Percentiles rank a stretch among this genome's conserved stretches.
Conservation (phyloP, 768 basidiomycete species). For the Naganishia vaughanmartiniae region DNA sequence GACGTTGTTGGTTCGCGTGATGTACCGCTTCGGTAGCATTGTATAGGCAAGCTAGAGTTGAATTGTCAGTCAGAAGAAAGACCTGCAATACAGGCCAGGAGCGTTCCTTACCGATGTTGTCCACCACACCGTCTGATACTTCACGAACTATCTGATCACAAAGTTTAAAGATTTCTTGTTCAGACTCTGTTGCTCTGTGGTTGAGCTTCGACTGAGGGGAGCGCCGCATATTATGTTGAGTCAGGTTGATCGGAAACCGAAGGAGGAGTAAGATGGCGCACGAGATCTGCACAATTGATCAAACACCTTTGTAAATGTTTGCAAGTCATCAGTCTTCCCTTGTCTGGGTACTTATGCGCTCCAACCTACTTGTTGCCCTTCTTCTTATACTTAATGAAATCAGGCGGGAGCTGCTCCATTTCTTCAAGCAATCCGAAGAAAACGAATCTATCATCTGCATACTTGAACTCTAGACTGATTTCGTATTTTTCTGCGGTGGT, state of each 20-base stretch:
- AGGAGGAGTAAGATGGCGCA: conserved; percentile 48
- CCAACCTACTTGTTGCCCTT: conserved; percentile 40
- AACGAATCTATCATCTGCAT: conserved; percentile 3
- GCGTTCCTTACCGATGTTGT: conserved; percentile 62
- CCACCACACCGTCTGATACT: conserved; percentile 66
- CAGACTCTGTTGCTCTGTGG: conserved; percentile 79
- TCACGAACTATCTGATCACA: conserved; percentile 82
- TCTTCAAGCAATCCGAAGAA: conserved; percentile 3
- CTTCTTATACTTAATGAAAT: conserved; percentile 25
- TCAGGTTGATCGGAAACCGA: not conserved
- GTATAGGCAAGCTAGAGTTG: conserved; percentile 59
- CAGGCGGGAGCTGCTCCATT: not conserved
- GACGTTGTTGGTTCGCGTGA: conserved; percentile 5
- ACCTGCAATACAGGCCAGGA: not conserved
- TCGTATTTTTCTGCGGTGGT: not conserved
- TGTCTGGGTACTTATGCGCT: not conserved
- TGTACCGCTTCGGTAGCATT: conserved; percentile 83
- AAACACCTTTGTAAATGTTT: conserved; percentile 56
- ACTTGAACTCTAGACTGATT: not conserved
- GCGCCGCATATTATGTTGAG: too few relatives aligned
- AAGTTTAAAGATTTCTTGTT: conserved; percentile 83
- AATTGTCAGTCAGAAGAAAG: not conserved
- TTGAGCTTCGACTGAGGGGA: conserved; percentile 74
- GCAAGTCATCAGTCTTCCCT: too few relatives aligned
- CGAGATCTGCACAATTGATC: conserved; percentile 79